Percentiles rank a stretch among this genome's conserved stretches.
phyloP scores from a whole-genome alignment of 768 basidiomycete species.

The Xerocomus brunneocitrinus region DNA sequence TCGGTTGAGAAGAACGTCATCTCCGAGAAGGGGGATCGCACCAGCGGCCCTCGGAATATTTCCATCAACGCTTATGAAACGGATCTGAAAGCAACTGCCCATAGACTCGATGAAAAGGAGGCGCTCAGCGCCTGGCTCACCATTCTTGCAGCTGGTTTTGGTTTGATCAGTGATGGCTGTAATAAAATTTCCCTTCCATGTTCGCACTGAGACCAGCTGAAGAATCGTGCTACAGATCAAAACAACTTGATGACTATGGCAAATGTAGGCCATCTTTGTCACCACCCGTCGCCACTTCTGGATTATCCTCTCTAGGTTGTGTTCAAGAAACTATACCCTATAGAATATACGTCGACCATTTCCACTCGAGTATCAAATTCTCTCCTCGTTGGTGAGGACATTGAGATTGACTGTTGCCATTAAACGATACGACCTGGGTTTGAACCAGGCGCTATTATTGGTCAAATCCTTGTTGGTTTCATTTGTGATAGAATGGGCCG shows the following conservation, averaged over 20 bases:
- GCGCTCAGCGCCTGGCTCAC: conserved; percentile 56
- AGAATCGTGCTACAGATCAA: conserved; percentile 42
- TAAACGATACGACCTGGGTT: conserved; percentile 1
- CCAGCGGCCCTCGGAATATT: conserved; percentile 11
- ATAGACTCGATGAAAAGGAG: conserved; percentile 35
- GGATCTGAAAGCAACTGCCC: conserved; percentile 20
- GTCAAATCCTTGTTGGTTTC: conserved; percentile 59
- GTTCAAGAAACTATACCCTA: conserved; percentile 60
- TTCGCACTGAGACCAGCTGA: conserved; percentile 3
- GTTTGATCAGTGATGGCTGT: conserved; percentile 63
- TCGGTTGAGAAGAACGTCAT: conserved; percentile 16
- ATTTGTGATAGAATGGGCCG: conserved; percentile 73
- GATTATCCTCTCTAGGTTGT: conserved; percentile 44
- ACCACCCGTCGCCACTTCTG: conserved; percentile 1
- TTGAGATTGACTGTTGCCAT: not conserved
- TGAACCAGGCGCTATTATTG: conserved; percentile 51
- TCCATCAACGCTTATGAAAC: conserved; percentile 23
- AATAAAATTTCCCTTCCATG: conserved; percentile 12
- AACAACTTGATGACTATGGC: conserved; percentile 70
- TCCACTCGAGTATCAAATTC: conserved; percentile 71
- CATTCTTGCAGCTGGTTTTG: conserved; percentile 60
- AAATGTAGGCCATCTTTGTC: conserved; percentile 39
- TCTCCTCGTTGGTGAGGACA: conserved; percentile 55
- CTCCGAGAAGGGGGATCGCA: conserved; percentile 7
- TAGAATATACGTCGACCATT: conserved; percentile 52